Percentiles rank a stretch among this genome's conserved stretches.
phyloP scores from a whole-genome alignment of 2,329 filamentous ascomycete genomes.

The Alternaria triticimaculans region DNA sequence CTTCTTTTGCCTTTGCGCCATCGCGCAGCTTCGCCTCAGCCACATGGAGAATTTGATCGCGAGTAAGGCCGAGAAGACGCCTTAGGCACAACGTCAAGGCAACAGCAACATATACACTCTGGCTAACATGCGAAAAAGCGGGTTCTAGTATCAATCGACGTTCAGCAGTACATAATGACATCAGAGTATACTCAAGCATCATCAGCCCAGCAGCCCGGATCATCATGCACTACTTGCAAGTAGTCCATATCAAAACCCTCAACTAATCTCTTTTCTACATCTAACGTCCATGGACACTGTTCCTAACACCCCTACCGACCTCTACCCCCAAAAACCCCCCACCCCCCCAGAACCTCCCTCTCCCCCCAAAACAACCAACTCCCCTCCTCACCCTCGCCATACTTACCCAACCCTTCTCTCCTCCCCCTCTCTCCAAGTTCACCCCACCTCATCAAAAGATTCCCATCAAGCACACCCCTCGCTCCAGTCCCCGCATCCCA shows the following conservation, averaged over 20 bases:
- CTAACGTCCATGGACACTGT: no score
- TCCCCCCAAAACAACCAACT: conserved; percentile 73
- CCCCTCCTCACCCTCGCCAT: conserved; percentile 69
- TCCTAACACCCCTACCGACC: neutral
- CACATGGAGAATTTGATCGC: neutral
- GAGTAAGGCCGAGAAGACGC: neutral
- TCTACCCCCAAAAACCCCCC: conserved; percentile 59
- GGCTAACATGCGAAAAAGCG: no score
- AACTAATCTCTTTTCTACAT: no score
- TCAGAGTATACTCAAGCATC: no score
- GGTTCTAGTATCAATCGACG: no score
- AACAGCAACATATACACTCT: neutral
- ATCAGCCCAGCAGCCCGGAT: no score
- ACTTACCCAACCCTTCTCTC: conserved; percentile 75
- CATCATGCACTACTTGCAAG: no score
- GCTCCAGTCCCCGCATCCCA: conserved; percentile 53
- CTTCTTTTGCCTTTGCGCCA: conserved; percentile 9
- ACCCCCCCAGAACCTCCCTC: conserved; percentile 69
- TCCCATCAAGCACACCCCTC: conserved; percentile 77
- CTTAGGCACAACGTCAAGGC: neutral
- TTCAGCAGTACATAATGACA: no score
- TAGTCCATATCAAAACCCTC: no score
- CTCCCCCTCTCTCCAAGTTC: conserved; percentile 76
- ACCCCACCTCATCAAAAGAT: conserved; percentile 74
- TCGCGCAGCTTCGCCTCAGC: neutral